These are phyloP conservation scores for Eutrema japonicum DNA, from an alignment of 345 rosid genomes.

Conservation along the genomic window DNA sequence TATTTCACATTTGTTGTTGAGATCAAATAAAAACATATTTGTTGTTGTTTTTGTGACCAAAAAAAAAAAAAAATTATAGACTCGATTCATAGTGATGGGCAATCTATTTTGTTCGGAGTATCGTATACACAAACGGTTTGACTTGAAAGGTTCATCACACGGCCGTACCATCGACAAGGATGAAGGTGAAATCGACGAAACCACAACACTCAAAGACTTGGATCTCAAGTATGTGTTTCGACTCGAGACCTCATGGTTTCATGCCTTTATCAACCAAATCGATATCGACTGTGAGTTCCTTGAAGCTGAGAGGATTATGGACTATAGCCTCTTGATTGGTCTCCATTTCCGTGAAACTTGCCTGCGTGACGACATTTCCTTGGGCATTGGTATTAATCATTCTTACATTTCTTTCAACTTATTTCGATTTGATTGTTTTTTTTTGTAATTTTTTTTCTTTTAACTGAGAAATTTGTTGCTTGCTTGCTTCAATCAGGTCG, in stretches of 20 bases:
- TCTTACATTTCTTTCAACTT: neutral
- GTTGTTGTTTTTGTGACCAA: neutral
- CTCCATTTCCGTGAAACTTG: constrained; percentile 56
- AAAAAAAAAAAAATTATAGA: constrained; percentile 43
- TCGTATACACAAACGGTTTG: constrained; percentile 67
- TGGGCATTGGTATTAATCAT: constrained; percentile 38
- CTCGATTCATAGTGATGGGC: constrained; percentile 71
- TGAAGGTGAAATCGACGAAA: constrained; percentile 61
- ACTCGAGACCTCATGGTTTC: constrained; percentile 60
- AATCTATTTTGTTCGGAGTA: constrained; percentile 68
- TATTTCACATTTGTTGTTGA: neutral
- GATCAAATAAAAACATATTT: neutral
- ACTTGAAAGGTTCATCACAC: constrained; percentile 75
- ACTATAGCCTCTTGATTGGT: constrained; percentile 73
- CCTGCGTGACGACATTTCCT: constrained; percentile 47
- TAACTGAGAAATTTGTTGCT: neutral
- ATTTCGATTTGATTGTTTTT: neutral
- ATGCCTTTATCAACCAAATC: constrained; percentile 67
- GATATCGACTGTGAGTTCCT: constrained; percentile 70
- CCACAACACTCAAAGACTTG: constrained; percentile 74
- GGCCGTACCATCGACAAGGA: constrained; percentile 65
- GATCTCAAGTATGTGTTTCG: constrained; percentile 67
- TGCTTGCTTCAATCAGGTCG: constrained; percentile 41
- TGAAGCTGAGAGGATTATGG: constrained; percentile 73
- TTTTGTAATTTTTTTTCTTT: neutral